Evolutionary conservation across 2,329 filamentous ascomycete species (phyloP).

Genomic region (Alternaria infectoria): DNA sequence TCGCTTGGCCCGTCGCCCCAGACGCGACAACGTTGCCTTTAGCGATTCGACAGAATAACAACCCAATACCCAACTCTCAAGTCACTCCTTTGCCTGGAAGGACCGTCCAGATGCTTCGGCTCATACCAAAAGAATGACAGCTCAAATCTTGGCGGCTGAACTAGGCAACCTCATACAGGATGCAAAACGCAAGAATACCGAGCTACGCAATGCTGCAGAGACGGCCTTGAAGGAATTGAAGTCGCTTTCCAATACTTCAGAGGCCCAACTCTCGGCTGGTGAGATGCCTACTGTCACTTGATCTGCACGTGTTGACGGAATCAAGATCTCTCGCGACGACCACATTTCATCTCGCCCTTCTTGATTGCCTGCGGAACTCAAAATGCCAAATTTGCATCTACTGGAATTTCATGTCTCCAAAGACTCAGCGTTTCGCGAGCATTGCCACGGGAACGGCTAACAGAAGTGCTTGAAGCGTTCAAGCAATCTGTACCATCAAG

Average conservation of each 20-base stretch:
- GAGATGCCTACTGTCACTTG: conserved; percentile 21
- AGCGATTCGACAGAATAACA: conserved; percentile 20
- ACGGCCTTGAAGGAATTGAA: conserved; percentile 92
- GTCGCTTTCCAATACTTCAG: conserved; percentile 73
- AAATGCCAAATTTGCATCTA: conserved; percentile 87
- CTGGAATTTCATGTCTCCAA: conserved; percentile 87
- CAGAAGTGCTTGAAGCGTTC: conserved; percentile 86
- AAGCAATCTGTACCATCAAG: conserved; percentile 77
- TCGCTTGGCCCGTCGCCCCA: conserved; percentile 26
- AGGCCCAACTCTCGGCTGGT: conserved; percentile 77
- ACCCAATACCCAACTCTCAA: background rate
- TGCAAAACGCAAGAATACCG: conserved; percentile 91
- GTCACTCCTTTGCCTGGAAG: conserved; percentile 15
- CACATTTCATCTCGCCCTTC: conserved; percentile 90
- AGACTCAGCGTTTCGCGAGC: conserved; percentile 83
- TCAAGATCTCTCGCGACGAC: conserved; percentile 79
- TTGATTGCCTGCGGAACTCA: conserved; percentile 89
- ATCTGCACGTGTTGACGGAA: conserved; percentile 4
- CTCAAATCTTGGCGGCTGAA: conserved; percentile 86
- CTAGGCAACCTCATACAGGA: conserved; percentile 91
- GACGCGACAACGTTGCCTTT: conserved; percentile 19
- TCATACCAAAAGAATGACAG: conserved; percentile 71
- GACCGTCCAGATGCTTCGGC: conserved; percentile 30
- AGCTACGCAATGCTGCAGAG: conserved; percentile 89
- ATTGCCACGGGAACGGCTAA: conserved; percentile 77